These are phyloP conservation scores for Vigna angularis DNA, from an alignment of 306 rosid species.

Conservation along the genomic window DNA sequence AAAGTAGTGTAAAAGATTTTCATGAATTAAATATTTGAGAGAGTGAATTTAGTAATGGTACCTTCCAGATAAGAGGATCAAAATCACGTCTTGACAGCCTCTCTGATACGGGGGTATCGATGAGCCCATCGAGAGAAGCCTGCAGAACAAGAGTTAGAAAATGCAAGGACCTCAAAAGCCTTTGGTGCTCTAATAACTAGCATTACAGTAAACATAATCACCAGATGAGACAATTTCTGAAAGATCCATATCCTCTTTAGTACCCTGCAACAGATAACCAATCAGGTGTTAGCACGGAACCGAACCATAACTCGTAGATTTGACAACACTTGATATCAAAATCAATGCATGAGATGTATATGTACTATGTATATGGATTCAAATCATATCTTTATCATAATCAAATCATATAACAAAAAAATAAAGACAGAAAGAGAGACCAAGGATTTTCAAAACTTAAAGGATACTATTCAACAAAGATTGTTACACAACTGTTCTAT, in stretches of 20 bases:
- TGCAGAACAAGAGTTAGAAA: conserved; percentile 42
- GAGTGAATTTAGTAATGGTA: conserved; percentile 1
- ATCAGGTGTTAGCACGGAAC: neutral
- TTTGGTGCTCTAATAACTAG: conserved; percentile 21
- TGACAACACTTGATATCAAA: neutral
- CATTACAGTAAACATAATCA: conserved; percentile 34
- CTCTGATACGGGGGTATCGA: conserved; percentile 71
- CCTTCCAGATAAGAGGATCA: conserved; percentile 27
- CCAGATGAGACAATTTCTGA: conserved; percentile 71
- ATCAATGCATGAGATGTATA: neutral
- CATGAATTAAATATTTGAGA: neutral
- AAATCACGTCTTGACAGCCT: conserved; percentile 47
- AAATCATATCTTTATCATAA: too few species aligned
- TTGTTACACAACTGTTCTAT: neutral
- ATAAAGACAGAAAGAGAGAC: too few species aligned
- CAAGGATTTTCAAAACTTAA: too few species aligned
- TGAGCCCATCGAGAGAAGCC: conserved; percentile 79
- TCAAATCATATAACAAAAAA: too few species aligned
- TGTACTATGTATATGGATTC: too few species aligned
- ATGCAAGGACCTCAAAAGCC: conserved; percentile 14
- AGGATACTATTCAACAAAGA: too few species aligned
- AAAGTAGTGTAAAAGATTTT: neutral
- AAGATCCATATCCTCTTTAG: conserved; percentile 72
- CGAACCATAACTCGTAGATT: too few species aligned
- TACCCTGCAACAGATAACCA: conserved; percentile 59